Evolutionary conservation across 345 rosid species (phyloP), one percentile per base, ranked within the genome.

Genomic region (Geranium brycei): DNA sequence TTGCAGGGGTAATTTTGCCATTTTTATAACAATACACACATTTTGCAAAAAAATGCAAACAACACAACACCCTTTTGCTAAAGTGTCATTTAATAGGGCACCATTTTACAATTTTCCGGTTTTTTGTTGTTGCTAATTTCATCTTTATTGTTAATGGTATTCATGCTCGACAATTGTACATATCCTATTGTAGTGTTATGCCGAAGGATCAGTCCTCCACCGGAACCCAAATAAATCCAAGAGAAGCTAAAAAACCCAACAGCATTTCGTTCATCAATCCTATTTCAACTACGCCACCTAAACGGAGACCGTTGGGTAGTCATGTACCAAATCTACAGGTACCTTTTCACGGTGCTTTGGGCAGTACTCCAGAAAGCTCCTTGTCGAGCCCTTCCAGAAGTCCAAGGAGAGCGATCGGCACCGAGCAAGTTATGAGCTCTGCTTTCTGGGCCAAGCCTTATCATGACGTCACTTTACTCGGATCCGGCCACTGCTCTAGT

Each of bases 341-440:
- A 76, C 96, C 91, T 30, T 69, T 69, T 66, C 81, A 81, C 18
- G 83, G 85, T 69, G 82, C 80, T 62, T 80, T 87, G 59, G 81
- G 59, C 69, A 82, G 95, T 82, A 95, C 99, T 73, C 89, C 95
- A 28, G 97, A 90, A 68, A 93, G 96, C 77, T 91, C 95, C 68
- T 66, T 87, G 88, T 93, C 99, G 59, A 93, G 99, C 83, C 99
- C 99, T 75, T 90, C 97, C 12, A 82, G 97, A 82, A 93, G 99
- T 76, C 99, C 99, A 63, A 69, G 85, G 77, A 82, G 96, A 76
- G 82, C 83, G 3, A 82, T 79, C 72, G 81, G 88, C 58, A 67
- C 77, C 2, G 99, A 93, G 64, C 96, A 82, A 64, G 77, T 74
- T 62, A 65, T 84, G 65, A 85, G 84, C 81, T 73, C 86, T 68